Base-by-base conservation (phyloP, 768 basidiomycete genomes). In the Mycena capillaripes region DNA sequence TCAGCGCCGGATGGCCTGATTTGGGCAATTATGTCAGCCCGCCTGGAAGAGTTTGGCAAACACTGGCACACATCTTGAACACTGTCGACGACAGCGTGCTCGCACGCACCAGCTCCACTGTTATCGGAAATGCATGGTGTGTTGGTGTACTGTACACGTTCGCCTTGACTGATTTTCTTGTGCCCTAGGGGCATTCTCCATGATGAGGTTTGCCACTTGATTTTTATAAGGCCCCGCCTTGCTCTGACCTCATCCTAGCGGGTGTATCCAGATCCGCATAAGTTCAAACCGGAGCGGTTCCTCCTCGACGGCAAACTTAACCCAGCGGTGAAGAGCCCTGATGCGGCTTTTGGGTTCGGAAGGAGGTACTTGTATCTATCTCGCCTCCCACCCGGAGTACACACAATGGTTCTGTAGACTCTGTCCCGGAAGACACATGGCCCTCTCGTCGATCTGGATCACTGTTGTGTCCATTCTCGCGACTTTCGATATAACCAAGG, bases 91-190 rank as follows among this genome's bases (percentile, higher is more conserved):
- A 46, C 44, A 21, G 19, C 44, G 44, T 19, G 19, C 44, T 46
- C 38, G 9, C 10, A 10, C 11, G 11, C 16, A 16, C 11, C 38
- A 11, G 50, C 25, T 52, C 5, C 71, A 80, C 29, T 69, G 84
- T 27, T 83, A 81, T 52, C 4, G 50, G 83, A 78, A 81, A 32
- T 76, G 8, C 46, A 81, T 14, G 83, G 86, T 84, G 65, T 21
- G 81, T 75, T 42, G 25, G 69, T 52, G 10, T 9, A 29, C 16
- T 29, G 25, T 29, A 12, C 46, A 9, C 46, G 25, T 25, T 29
- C 50, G 10, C n/a, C 46, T 48, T 25, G 23, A 7, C 9, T 29
- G 25, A 52, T 52, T 27, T 2, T 52, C 21, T 48, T 48, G 17
- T 48, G 16, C 6, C 8, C 27, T 52, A 29, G 50, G 50, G 50